phyloP scores from a whole-genome alignment of 257 asterid genomes.

The Salvia miltiorrhiza region DNA sequence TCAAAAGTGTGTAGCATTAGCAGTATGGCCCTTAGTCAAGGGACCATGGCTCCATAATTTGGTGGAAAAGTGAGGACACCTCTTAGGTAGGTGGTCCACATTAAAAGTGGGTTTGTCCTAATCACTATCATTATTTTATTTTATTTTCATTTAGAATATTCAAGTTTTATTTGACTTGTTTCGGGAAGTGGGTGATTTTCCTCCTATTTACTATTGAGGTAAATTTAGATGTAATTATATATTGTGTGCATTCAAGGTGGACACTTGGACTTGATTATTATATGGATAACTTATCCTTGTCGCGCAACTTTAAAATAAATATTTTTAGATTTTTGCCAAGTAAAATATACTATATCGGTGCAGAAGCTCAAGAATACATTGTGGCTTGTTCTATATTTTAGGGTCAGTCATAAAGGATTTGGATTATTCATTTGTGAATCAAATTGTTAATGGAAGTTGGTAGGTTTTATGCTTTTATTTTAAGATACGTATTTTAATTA shows the following conservation, averaged over 20 bases:
- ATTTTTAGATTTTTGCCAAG: not conserved
- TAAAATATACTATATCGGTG: no score
- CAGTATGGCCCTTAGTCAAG: constrained; percentile 6
- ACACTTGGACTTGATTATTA: not conserved
- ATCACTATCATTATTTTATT: not conserved
- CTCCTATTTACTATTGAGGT: not conserved
- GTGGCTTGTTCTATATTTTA: no score
- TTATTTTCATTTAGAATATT: not conserved
- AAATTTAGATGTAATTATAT: not conserved
- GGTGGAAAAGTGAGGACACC: constrained; percentile 26
- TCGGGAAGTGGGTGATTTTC: not conserved
- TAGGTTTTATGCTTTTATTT: not conserved
- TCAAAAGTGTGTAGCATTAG: not conserved
- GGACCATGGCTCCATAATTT: constrained; percentile 25
- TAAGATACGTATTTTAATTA: no score
- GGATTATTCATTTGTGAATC: not conserved
- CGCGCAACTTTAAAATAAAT: not conserved
- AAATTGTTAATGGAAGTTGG: not conserved
- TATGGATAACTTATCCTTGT: not conserved
- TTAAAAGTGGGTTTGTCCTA: constrained; percentile 9
- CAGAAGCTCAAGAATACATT: no score
- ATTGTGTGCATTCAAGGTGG: not conserved
- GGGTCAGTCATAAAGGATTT: not conserved
- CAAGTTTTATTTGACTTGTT: not conserved
- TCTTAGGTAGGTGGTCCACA: constrained; percentile 27